phyloP scores from a whole-genome alignment of 345 rosid species.

The Fremontodendron californicum region DNA sequence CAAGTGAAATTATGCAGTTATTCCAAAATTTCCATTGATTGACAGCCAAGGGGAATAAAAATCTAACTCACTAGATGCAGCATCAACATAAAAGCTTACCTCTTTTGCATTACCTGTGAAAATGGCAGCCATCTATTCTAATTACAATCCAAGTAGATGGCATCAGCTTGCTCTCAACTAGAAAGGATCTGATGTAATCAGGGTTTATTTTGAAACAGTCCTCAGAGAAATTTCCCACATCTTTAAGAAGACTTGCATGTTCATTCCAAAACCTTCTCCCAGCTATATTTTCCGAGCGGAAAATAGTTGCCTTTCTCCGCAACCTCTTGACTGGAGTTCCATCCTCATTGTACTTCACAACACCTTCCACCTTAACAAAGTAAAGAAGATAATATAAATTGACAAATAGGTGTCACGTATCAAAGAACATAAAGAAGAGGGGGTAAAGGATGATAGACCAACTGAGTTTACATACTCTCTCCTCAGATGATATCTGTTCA shows the following conservation, averaged over 20 bases:
- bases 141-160: constrained; percentile 76
- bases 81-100: background rate
- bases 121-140: constrained; percentile 93
- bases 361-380: constrained; percentile 55
- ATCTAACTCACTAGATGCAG: background rate
- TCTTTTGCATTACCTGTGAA: constrained; percentile 78
- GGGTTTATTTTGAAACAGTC: constrained; percentile 58
- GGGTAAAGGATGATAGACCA: background rate
- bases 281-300: constrained; percentile 59
- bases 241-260: constrained; percentile 45
- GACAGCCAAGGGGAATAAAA: constrained; percentile 8
- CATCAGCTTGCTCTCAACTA: constrained; percentile 69
- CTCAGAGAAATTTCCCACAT: constrained; percentile 52
- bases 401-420: background rate
- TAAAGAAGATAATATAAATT: constrained; percentile 3
- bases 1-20: background rate
- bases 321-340: constrained; percentile 71
- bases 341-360: constrained; percentile 60
- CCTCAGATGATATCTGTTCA: background rate
- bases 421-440: constrained; percentile 1
- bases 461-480: background rate
- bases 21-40: background rate
- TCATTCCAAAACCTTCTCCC: constrained; percentile 73
- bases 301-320: constrained; percentile 49
- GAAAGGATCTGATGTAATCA: constrained; percentile 59